Evolutionary conservation across 495 filamentous ascomycete genomes (phyloP).

Genomic region (Aspergillus panamensis): DNA sequence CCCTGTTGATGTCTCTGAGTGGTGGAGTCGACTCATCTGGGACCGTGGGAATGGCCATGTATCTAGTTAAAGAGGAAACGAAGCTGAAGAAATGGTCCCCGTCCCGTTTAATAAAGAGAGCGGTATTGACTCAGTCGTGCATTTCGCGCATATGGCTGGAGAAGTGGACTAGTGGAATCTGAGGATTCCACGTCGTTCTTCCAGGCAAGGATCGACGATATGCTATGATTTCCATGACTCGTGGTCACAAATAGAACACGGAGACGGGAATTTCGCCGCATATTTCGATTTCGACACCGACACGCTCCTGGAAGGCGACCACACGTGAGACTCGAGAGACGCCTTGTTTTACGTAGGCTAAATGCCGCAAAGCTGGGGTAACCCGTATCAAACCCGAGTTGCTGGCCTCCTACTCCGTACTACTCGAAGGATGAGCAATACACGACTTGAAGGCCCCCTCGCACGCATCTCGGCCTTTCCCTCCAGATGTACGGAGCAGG

Average conservation of each 20-base stretch:
- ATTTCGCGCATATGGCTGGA: no score
- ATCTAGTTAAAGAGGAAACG: slow-evolving; percentile 41
- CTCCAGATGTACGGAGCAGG: no score
- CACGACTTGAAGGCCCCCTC: slow-evolving; percentile 1
- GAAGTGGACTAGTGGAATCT: slow-evolving; percentile 33
- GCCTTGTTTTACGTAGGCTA: slow-evolving; percentile 9
- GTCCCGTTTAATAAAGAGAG: slow-evolving; percentile 45
- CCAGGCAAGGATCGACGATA: slow-evolving; percentile 22
- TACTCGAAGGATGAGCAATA: slow-evolving; percentile 16
- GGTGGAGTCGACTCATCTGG: slow-evolving; percentile 54
- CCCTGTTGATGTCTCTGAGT: slow-evolving; percentile 45
- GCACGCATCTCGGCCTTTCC: no score
- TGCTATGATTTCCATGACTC: neutral
- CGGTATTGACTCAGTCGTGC: slow-evolving; percentile 47
- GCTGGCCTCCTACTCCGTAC: slow-evolving; percentile 11
- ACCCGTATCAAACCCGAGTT: slow-evolving; percentile 7
- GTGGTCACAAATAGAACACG: slow-evolving; percentile 20
- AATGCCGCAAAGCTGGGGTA: slow-evolving; percentile 13
- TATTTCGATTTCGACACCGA: slow-evolving; percentile 44
- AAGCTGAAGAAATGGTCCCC: slow-evolving; percentile 35
- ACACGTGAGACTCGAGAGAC: slow-evolving; percentile 31
- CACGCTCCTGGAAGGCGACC: slow-evolving; percentile 44
- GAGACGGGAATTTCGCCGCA: slow-evolving; percentile 51
- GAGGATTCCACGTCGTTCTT: slow-evolving; percentile 50
- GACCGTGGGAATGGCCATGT: slow-evolving; percentile 49